Conservation (phyloP, 1,139 yeast species). For the Hansenula anomala region DNA sequence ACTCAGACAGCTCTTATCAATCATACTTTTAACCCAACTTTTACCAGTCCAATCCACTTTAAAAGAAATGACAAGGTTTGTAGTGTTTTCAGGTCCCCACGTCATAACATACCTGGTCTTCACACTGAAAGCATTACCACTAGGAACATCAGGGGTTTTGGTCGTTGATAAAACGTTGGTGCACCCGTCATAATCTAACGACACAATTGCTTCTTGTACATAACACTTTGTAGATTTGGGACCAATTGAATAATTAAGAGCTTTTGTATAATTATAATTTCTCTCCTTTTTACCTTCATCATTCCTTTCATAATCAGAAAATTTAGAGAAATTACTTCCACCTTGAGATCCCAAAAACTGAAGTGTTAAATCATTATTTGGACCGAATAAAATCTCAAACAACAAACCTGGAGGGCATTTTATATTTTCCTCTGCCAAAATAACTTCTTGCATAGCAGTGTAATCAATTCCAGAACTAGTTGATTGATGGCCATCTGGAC, state of each 20-base stretch:
- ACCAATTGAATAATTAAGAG: constrained; percentile 79
- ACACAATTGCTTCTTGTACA: constrained; percentile 64
- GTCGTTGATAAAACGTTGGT: constrained; percentile 65
- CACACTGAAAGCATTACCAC: constrained; percentile 77
- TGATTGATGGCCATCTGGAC: constrained; percentile 44
- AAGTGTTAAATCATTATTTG: constrained; percentile 48
- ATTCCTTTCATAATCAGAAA: constrained; percentile 41
- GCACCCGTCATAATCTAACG: constrained; percentile 50
- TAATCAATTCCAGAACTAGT: constrained; percentile 45
- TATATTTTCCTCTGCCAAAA: constrained; percentile 46
- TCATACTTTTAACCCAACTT: constrained; percentile 88
- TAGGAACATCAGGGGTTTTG: constrained; percentile 91
- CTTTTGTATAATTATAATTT: constrained; percentile 70
- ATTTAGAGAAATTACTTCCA: constrained; percentile 58
- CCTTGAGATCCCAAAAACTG: constrained; percentile 57
- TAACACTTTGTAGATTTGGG: constrained; percentile 90
- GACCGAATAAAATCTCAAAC: constrained; percentile 66
- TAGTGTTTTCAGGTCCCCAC: constrained; percentile 71
- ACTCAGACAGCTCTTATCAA: constrained; percentile 83
- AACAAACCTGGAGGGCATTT: constrained; percentile 80
- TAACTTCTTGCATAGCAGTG: constrained; percentile 51
- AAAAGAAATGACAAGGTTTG: constrained; percentile 57
- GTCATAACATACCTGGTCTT: constrained; percentile 64
- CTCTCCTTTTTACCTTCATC: constrained; percentile 41
- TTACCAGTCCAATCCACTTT: constrained; percentile 86